Evolutionary conservation across 2,329 filamentous ascomycete genomes (phyloP).

Genomic region (Colletotrichum chlorophyti): DNA sequence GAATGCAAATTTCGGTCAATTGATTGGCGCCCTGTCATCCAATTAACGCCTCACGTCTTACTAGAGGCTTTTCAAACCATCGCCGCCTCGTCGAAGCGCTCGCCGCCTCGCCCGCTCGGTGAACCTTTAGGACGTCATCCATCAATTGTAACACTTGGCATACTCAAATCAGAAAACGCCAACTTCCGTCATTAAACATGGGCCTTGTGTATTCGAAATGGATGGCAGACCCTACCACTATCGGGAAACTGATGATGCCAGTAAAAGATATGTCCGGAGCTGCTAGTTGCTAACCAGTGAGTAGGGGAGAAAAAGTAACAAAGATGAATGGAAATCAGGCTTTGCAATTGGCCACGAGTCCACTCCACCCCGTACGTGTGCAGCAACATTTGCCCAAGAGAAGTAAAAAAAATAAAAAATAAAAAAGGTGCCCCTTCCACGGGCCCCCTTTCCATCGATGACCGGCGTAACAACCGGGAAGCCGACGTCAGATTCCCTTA

Average conservation of each 20-base stretch:
- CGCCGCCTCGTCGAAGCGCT: too few species aligned
- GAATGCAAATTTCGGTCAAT: too few species aligned
- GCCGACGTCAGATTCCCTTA: not conserved
- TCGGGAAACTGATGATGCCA: not conserved
- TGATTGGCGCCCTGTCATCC: too few species aligned
- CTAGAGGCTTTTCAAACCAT: too few species aligned
- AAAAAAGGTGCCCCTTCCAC: not conserved
- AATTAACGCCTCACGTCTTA: too few species aligned
- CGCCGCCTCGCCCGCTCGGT: too few species aligned
- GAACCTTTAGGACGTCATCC: too few species aligned
- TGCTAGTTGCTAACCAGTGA: not conserved
- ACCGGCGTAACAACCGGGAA: too few species aligned
- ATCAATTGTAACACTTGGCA: too few species aligned
- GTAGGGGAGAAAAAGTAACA: not conserved
- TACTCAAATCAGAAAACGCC: not conserved
- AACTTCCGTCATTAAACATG: not conserved
- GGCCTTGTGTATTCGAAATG: not conserved
- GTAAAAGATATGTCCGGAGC: not conserved
- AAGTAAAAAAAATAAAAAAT: not conserved
- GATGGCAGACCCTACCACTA: not conserved
- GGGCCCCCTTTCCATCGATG: not conserved
- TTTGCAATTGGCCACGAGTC: not conserved
- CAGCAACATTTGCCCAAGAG: constrained; percentile 11
- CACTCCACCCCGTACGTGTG: constrained; percentile 3
- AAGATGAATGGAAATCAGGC: not conserved